A percentile compares a stretch with the other conserved stretches of the same genome.
Conservation (phyloP, 108 stramenopile genomes). For the Bacterosira constricta region DNA sequence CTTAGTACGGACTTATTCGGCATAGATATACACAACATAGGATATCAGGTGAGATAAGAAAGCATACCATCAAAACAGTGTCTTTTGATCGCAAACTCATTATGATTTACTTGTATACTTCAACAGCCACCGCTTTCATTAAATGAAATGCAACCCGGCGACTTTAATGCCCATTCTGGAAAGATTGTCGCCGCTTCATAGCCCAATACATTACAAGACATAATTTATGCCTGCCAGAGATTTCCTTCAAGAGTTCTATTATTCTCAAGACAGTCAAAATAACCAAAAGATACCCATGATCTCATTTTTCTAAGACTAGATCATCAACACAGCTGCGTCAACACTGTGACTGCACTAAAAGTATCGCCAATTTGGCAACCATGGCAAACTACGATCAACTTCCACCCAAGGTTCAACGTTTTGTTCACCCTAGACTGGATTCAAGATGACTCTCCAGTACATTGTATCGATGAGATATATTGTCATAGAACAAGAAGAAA, state of each 20-base stretch:
- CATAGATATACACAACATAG: conserved; percentile 71
- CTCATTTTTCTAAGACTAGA: not conserved
- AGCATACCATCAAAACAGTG: not conserved
- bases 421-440: not conserved
- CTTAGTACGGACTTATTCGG: conserved; percentile 55
- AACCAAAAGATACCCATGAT: not conserved
- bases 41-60: conserved; percentile 76
- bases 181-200: conserved; percentile 24
- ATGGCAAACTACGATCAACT: not conserved
- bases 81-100: not conserved
- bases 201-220: not conserved
- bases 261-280: not conserved
- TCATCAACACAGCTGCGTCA: conserved; percentile 2
- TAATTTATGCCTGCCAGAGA: not conserved
- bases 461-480: no score
- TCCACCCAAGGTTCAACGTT: not conserved
- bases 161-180: conserved; percentile 26
- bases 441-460: not conserved
- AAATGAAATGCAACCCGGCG: conserved; percentile 52
- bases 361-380: conserved; percentile 3
- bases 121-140: conserved; percentile 44
- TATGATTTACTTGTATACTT: not conserved
- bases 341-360: not conserved
- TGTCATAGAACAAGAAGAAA: no score
- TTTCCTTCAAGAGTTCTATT: not conserved